Percentiles rank a stretch among this genome's conserved stretches.
These are phyloP conservation scores for Periconia sp. DNA, from an alignment of 2,329 filamentous ascomycete species.

Conservation along the genomic window DNA sequence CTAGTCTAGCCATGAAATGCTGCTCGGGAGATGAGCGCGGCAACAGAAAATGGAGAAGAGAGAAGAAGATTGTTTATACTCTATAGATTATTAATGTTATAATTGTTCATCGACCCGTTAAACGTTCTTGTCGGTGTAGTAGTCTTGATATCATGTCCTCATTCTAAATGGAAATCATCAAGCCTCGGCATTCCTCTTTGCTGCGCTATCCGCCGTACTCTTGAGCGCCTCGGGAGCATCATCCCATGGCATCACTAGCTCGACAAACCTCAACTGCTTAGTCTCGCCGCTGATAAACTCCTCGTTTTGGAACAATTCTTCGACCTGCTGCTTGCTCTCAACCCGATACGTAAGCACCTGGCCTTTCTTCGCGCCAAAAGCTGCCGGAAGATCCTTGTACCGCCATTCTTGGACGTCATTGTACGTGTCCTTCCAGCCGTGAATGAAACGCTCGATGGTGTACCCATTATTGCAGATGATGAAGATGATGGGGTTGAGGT, in stretches of 20 bases:
- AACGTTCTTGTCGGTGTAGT: too few species aligned
- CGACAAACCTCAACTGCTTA: slow-evolving; percentile 71
- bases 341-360: slow-evolving; percentile 69
- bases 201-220: slow-evolving; percentile 73
- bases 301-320: slow-evolving; percentile 67
- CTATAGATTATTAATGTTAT: too few species aligned
- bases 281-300: slow-evolving; percentile 60
- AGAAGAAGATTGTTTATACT: too few species aligned
- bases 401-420: slow-evolving; percentile 83
- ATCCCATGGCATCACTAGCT: slow-evolving; percentile 79
- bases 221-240: slow-evolving; percentile 76
- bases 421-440: slow-evolving; percentile 79
- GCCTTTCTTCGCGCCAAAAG: slow-evolving; percentile 68
- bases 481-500: slow-evolving; percentile 80
- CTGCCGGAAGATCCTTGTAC: slow-evolving; percentile 69
- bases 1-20: too few species aligned
- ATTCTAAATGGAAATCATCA: too few species aligned
- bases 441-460: slow-evolving; percentile 88
- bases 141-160: too few species aligned
- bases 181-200: slow-evolving; percentile 58
- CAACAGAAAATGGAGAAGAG: too few species aligned
- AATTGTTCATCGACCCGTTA: too few species aligned
- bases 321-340: slow-evolving; percentile 72
- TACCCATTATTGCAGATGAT: slow-evolving; percentile 88
- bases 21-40: too few species aligned